Conservation (phyloP, 352 stramenopile genomes). For the Plasmopara muralis region DNA sequence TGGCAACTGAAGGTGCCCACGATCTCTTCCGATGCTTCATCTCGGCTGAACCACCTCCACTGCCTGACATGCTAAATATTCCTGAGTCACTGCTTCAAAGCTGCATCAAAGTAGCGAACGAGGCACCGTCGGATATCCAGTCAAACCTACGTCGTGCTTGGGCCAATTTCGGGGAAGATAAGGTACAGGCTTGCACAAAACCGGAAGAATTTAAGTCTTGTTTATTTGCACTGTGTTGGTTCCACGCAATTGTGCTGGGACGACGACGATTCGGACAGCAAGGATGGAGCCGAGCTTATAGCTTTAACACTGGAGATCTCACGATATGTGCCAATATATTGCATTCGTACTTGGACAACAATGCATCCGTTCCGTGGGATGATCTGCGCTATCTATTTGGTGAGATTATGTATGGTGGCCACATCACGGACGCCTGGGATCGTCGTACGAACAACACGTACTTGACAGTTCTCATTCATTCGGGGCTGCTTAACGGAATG, state of each 20-base stretch:
- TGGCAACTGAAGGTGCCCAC: conserved; percentile 84
- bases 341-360: conserved; percentile 91
- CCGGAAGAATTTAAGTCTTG: conserved; percentile 90
- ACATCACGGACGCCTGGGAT: conserved; percentile 95
- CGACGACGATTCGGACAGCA: conserved; percentile 90
- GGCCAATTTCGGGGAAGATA: conserved; percentile 92
- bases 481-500: conserved; percentile 80
- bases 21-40: conserved; percentile 95
- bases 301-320: conserved; percentile 94
- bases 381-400: conserved; percentile 95
- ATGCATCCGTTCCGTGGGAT: conserved; percentile 89
- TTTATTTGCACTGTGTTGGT: conserved; percentile 93
- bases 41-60: conserved; percentile 88
- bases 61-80: conserved; percentile 94
- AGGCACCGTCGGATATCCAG: conserved; percentile 93
- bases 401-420: conserved; percentile 96
- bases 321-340: conserved; percentile 94
- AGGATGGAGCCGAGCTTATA: conserved; percentile 92
- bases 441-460: conserved; percentile 95
- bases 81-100: conserved; percentile 94
- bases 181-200: conserved; percentile 82
- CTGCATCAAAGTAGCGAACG: conserved; percentile 95
- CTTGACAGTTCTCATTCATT: conserved; percentile 85
- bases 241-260: conserved; percentile 93
- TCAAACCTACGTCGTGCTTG: conserved; percentile 91